Evolutionary conservation across 2,329 filamentous ascomycete species (phyloP).

Genomic region (Nannizziopsis barbatae): DNA sequence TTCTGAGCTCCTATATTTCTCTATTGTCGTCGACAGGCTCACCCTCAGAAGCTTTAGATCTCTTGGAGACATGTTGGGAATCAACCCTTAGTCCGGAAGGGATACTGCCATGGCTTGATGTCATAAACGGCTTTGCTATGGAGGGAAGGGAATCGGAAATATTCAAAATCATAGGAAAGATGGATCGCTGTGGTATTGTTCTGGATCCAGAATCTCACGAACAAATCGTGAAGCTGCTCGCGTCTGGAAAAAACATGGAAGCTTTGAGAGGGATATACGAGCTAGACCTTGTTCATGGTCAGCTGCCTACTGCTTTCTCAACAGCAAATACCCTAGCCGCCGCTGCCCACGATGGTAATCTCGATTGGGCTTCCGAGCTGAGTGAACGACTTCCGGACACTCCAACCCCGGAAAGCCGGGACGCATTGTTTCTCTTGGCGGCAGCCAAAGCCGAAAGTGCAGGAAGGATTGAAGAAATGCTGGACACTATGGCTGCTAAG

Average conservation of each 20-base stretch:
- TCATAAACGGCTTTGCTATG: slow-evolving; percentile 43
- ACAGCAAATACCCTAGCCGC: slow-evolving; percentile 50
- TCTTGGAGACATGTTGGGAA: slow-evolving; percentile 35
- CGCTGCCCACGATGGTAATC: slow-evolving; percentile 48
- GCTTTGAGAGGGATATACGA: slow-evolving; percentile 59
- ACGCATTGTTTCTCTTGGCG: slow-evolving; percentile 64
- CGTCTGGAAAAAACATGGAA: slow-evolving; percentile 45
- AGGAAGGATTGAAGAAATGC: slow-evolving; percentile 62
- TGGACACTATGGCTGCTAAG: slow-evolving; percentile 51
- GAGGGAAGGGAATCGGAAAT: slow-evolving; percentile 37
- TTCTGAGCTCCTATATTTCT: slow-evolving; percentile 38
- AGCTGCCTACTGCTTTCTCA: slow-evolving; percentile 36
- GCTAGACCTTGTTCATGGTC: slow-evolving; percentile 38
- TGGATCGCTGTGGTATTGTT: slow-evolving; percentile 19
- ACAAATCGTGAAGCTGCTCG: slow-evolving; percentile 53
- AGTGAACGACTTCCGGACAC: slow-evolving; percentile 41
- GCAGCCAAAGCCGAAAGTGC: slow-evolving; percentile 59
- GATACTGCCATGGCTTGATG: slow-evolving; percentile 38
- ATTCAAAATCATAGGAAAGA: slow-evolving; percentile 16
- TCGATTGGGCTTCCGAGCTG: slow-evolving; percentile 51
- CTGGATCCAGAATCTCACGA: slow-evolving; percentile 34
- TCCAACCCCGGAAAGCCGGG: slow-evolving; percentile 51
- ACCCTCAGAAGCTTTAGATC: slow-evolving; percentile 42
- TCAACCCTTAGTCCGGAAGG: slow-evolving; percentile 21
- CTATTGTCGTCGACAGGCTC: slow-evolving; percentile 46